Evolutionary conservation across 768 basidiomycete species (phyloP).

Genomic region (Floccularia luteovirens): DNA sequence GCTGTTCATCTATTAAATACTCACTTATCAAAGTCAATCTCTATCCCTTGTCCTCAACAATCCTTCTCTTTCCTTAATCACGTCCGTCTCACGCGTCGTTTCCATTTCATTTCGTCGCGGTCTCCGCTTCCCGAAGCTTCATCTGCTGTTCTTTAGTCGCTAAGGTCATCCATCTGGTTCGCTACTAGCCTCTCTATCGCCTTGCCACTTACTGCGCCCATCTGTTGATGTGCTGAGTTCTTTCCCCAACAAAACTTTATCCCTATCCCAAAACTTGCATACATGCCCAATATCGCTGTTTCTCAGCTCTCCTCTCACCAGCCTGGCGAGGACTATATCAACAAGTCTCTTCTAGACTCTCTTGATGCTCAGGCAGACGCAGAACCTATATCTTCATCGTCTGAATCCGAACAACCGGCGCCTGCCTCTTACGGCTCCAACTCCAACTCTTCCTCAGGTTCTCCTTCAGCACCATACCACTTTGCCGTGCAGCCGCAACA

Average conservation of each 20-base stretch:
- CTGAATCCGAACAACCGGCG: conserved; percentile 44
- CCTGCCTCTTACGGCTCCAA: conserved; percentile 38
- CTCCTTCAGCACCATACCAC: conserved; percentile 51
- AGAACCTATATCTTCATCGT: conserved; percentile 50
- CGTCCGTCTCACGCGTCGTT: conserved; percentile 17
- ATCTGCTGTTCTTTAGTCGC: background rate
- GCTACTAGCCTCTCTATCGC: conserved; percentile 6
- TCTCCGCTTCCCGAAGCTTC: conserved; percentile 1
- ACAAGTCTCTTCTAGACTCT: conserved; percentile 76
- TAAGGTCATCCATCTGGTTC: background rate
- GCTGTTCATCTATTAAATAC: conserved; percentile 8
- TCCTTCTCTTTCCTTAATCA: conserved; percentile 11
- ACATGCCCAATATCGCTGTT: conserved; percentile 42
- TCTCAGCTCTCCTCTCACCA: conserved; percentile 30
- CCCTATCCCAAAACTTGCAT: conserved; percentile 9
- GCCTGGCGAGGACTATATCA: conserved; percentile 77
- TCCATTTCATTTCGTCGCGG: conserved; percentile 8
- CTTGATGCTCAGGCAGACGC: conserved; percentile 81
- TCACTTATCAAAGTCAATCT: conserved; percentile 7
- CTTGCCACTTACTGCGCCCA: conserved; percentile 5
- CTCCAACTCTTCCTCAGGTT: conserved; percentile 48
- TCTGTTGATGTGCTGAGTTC: conserved; percentile 23
- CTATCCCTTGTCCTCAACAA: conserved; percentile 8
- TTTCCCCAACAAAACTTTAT: conserved; percentile 9
- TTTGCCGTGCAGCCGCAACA: conserved; percentile 38